These are phyloP conservation scores for Coelastrella sp. DNA, from an alignment of 139 green algal species.

Conservation along the genomic window DNA sequence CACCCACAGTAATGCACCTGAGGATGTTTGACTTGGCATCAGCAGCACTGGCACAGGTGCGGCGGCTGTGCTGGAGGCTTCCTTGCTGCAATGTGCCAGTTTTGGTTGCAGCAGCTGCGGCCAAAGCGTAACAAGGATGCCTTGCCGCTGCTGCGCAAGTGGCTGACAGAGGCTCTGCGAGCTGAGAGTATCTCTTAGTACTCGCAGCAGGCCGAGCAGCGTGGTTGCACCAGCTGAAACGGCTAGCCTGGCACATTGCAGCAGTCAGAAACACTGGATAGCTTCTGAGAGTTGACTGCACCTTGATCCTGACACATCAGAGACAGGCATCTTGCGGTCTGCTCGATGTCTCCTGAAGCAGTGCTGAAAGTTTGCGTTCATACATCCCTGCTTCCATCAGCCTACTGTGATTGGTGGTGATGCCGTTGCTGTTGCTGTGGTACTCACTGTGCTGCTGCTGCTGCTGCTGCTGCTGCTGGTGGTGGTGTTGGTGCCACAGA, in stretches of 20 bases:
- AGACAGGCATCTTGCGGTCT: no score
- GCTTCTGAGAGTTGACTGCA: no score
- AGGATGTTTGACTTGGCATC: constrained; percentile 88
- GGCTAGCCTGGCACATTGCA: constrained; percentile 37
- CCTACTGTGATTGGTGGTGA: no score
- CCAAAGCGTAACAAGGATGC: constrained; percentile 58
- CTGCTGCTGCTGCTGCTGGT: constrained; percentile 7
- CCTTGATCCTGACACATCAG: no score
- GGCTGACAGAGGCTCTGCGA: constrained; percentile 71
- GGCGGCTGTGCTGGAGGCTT: no score
- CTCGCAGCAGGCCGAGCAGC: constrained; percentile 57
- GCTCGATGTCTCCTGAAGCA: no score
- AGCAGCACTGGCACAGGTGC: constrained; percentile 70
- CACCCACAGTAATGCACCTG: constrained; percentile 86
- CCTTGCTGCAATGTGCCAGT: no score
- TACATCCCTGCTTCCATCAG: no score
- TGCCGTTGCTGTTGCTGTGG: not conserved
- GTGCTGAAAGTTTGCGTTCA: no score
- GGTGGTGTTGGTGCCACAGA: constrained; percentile 33
- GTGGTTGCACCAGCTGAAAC: constrained; percentile 64
- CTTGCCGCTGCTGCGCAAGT: constrained; percentile 70
- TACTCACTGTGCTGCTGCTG: not conserved
- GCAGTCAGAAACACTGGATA: no score
- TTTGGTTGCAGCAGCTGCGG: constrained; percentile 61
- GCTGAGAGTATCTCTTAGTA: constrained; percentile 58